Base-by-base conservation (phyloP, 2,329 filamentous ascomycete species). In the Lasiodiplodia hormozganensis region DNA sequence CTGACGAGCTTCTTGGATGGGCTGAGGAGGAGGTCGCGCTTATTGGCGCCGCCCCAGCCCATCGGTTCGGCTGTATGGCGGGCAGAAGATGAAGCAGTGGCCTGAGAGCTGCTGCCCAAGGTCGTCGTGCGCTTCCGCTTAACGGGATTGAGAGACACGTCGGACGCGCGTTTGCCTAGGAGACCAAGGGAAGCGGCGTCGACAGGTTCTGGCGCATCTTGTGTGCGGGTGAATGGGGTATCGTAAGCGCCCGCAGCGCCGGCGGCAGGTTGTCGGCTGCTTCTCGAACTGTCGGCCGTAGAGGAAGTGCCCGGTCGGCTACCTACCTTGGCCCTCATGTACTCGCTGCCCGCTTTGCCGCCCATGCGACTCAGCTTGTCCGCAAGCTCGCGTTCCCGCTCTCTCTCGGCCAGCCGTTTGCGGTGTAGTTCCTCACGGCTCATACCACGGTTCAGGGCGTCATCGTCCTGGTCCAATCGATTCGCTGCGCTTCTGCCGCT, bases 331-430 rank as follows among this genome's bases (percentile, higher is more conserved):
- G 76, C 62, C 65, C 81, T 84, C 85, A 94, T 89, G 78, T 94
- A 94, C 70, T 93, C 90, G 57, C 84, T 87, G 2, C 91, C 92
- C 0, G 90, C 86, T 34, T 62, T 62, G 6, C 89, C 89, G 11
- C 91, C 91, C 69, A 89, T 82, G 62, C 86, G 82, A 11, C 87
- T 88, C 2, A 96, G 83, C 72, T 88, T 88, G 76, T 87, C 88
- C 71, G 89, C 90, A 60, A 96, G 85, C 28, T 92, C 89, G 23
- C 88, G 84, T 77, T 95, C 92, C 74, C 87, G 90, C 77, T 94
- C 91, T 73, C 88, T 86, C 16, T 86, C 87, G 6, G 88, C 86
- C 6, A 94, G 81, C 3, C 86, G 86, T 68, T 89, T 85, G 70
- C 88, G 89, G 72, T 92, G 79, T 21, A 87, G 86, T 71, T 94